These are phyloP conservation scores for Neoboletus magnificus DNA, from an alignment of 768 basidiomycete species.

Conservation along the genomic window DNA sequence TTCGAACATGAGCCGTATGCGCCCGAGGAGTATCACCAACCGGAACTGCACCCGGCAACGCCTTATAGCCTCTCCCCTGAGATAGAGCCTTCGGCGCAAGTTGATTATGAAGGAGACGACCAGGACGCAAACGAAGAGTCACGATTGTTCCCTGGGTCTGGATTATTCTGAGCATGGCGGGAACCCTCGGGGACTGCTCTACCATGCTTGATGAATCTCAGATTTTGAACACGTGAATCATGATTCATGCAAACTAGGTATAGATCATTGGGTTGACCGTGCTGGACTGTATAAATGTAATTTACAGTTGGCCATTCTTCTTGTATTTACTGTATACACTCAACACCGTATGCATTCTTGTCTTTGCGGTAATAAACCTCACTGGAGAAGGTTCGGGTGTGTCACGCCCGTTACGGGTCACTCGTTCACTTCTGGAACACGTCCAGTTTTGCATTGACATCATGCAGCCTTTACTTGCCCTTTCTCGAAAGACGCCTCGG, in stretches of 20 bases:
- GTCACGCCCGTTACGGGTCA: slow-evolving; percentile 5
- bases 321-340: slow-evolving; percentile 25
- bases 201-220: not conserved
- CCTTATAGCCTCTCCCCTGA: slow-evolving; percentile 30
- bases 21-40: slow-evolving; percentile 15
- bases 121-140: slow-evolving; percentile 31
- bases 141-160: slow-evolving; percentile 43
- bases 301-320: slow-evolving; percentile 2
- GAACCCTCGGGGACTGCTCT: not conserved
- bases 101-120: slow-evolving; percentile 22
- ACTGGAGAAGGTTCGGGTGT: not conserved
- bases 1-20: slow-evolving; percentile 31
- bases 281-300: slow-evolving; percentile 11
- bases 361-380: not conserved
- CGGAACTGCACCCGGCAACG: slow-evolving; percentile 16
- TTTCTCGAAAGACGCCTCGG: slow-evolving; percentile 13
- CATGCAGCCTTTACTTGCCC: slow-evolving; percentile 23
- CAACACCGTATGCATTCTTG: not conserved
- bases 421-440: not conserved
- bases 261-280: slow-evolving; percentile 12
- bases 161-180: slow-evolving; percentile 34
- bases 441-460: not conserved
- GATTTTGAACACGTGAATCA: not conserved
- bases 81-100: not conserved
- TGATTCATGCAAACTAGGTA: slow-evolving; percentile 2